These are phyloP conservation scores for Luvunga scandens DNA, from an alignment of 345 rosid species.

Conservation along the genomic window DNA sequence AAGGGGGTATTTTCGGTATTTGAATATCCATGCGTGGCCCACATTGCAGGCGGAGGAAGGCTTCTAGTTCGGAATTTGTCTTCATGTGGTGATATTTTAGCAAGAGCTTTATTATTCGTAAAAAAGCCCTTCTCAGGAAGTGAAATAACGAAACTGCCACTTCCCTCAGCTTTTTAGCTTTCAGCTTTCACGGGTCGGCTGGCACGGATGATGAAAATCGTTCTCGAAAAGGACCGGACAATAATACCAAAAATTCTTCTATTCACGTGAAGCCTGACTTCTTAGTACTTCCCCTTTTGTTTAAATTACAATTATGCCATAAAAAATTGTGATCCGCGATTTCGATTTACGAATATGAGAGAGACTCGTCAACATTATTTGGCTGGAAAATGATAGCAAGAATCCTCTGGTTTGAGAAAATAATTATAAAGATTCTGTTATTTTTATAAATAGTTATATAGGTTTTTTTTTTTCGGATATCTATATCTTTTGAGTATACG, in stretches of 20 bases:
- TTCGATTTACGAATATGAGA: neutral
- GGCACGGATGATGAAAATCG: constrained; percentile 18
- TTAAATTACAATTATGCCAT: neutral
- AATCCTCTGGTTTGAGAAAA: too few species aligned
- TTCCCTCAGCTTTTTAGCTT: constrained; percentile 12
- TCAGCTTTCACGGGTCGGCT: constrained; percentile 31
- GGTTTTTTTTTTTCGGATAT: too few species aligned
- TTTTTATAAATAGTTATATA: too few species aligned
- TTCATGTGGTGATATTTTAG: constrained; percentile 9
- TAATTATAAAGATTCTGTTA: too few species aligned
- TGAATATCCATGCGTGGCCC: neutral
- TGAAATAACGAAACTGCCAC: constrained; percentile 14
- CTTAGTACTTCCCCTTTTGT: constrained; percentile 3
- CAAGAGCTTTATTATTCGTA: neutral
- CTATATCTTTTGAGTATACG: too few species aligned
- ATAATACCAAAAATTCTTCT: constrained; percentile 19
- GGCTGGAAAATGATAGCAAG: neutral
- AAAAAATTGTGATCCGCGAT: neutral
- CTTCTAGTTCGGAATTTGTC: constrained; percentile 12
- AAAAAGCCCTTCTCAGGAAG: neutral
- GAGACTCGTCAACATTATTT: neutral
- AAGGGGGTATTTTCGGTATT: constrained; percentile 3
- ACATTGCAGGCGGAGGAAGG: constrained; percentile 22
- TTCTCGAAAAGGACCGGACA: constrained; percentile 41
- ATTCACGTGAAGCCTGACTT: constrained; percentile 26